Evolutionary conservation across 73 alveolate species (phyloP).

Genomic region (Symbiodinium pilosum): DNA sequence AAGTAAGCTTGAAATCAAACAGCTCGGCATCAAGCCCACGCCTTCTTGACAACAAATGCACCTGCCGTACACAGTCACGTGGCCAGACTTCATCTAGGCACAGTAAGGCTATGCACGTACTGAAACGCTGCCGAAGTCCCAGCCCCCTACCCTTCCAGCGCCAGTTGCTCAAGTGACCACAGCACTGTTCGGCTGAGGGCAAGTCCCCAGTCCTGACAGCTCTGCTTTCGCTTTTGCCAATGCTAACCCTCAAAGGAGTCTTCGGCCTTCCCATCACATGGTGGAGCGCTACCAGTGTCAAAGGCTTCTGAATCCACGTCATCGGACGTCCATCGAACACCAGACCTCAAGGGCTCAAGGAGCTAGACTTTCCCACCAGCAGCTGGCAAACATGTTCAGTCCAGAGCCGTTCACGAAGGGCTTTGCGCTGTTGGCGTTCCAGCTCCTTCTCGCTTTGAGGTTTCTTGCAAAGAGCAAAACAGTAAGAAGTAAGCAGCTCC

Average conservation of each 20-base stretch:
- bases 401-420: conserved; percentile 24
- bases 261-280: conserved; percentile 39
- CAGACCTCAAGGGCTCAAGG: conserved; percentile 33
- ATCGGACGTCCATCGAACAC: conserved; percentile 55
- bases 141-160: conserved; percentile 61
- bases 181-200: conserved; percentile 72
- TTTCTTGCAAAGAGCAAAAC: no score
- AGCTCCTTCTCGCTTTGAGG: background rate
- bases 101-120: background rate
- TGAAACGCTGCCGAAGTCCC: no score
- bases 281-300: conserved; percentile 32
- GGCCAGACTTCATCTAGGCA: background rate
- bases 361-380: no score
- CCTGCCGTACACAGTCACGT: background rate
- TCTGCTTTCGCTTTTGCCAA: background rate
- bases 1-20: background rate
- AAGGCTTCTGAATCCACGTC: conserved; percentile 61
- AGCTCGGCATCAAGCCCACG: background rate
- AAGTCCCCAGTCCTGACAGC: conserved; percentile 82
- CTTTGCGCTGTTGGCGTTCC: conserved; percentile 19
- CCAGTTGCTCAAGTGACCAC: conserved; percentile 79
- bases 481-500: no score
- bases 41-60: background rate
- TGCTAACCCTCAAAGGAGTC: background rate
- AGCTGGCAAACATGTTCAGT: background rate